Percentiles rank a stretch among this genome's conserved stretches.
These are phyloP conservation scores for Nyssa sinensis DNA, from an alignment of 148 eudicot genomes.

Conservation along the genomic window DNA sequence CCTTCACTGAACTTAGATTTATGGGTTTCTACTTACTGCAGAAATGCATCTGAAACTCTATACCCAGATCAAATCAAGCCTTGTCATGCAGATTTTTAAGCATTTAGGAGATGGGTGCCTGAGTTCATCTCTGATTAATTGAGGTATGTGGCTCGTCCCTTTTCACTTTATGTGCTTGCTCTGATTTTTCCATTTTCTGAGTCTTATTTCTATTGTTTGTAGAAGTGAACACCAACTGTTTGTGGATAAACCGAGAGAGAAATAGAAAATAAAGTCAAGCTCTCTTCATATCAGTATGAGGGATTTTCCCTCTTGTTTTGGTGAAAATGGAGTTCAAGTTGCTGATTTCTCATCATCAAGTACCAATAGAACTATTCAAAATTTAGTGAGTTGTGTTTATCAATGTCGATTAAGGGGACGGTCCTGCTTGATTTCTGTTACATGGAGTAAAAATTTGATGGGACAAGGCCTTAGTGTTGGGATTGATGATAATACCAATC, in stretches of 20 bases:
- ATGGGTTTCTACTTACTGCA: conserved; percentile 14
- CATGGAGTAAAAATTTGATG: conserved; percentile 65
- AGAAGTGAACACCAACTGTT: conserved; percentile 31
- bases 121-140: conserved; percentile 17
- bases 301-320: conserved; percentile 63
- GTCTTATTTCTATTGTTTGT: conserved; percentile 12
- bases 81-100: conserved; percentile 7
- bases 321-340: conserved; percentile 61
- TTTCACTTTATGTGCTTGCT: background rate
- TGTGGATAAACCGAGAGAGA: conserved; percentile 33
- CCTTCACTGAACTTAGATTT: conserved; percentile 9
- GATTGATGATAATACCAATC: conserved; percentile 54
- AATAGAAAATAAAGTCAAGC: conserved; percentile 7
- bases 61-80: background rate
- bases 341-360: conserved; percentile 60
- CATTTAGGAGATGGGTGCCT: conserved; percentile 24
- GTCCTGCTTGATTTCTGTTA: conserved; percentile 41
- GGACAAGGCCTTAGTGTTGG: conserved; percentile 63
- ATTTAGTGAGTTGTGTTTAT: conserved; percentile 54
- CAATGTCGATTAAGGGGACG: conserved; percentile 53
- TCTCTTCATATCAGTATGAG: conserved; percentile 34
- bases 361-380: conserved; percentile 45
- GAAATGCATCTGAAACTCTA: conserved; percentile 17
- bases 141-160: conserved; percentile 27
- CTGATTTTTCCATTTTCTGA: conserved; percentile 3